A percentile compares a stretch with the other conserved stretches of the same genome.
Conservation (phyloP, 2,329 filamentous ascomycete genomes). For the Triangularia verruculosa region DNA sequence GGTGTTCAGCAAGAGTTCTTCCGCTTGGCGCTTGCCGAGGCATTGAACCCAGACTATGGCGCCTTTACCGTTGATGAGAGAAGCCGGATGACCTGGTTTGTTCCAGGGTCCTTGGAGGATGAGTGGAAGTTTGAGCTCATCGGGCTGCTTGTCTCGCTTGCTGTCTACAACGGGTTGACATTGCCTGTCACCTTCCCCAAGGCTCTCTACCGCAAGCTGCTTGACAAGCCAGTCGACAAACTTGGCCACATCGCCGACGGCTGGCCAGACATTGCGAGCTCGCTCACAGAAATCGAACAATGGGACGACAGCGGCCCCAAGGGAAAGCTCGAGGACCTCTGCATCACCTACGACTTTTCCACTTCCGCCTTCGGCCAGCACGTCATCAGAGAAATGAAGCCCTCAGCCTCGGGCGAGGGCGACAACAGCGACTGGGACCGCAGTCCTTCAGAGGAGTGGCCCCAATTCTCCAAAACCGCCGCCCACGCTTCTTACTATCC, state of each 20-base stretch:
- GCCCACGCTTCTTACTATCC: conserved; percentile 17
- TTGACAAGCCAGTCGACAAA: conserved; percentile 65
- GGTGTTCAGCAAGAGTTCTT: conserved; percentile 98
- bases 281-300: conserved; percentile 67
- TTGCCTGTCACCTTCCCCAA: conserved; percentile 85
- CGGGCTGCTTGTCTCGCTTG: conserved; percentile 82
- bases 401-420: not conserved
- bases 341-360: conserved; percentile 86
- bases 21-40: conserved; percentile 74
- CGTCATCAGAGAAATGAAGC: conserved; percentile 55
- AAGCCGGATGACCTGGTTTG: conserved; percentile 84
- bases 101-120: conserved; percentile 75
- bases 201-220: conserved; percentile 76
- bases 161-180: conserved; percentile 89
- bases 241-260: conserved; percentile 79
- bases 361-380: conserved; percentile 56
- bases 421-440: not conserved
- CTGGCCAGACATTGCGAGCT: conserved; percentile 78
- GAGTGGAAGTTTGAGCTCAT: conserved; percentile 88
- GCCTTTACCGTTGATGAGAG: conserved; percentile 75
- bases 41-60: conserved; percentile 73
- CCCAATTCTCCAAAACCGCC: conserved; percentile 24
- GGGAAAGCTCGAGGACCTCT: conserved; percentile 67
- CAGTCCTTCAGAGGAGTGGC: conserved; percentile 20
- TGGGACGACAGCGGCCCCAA: conserved; percentile 72